Percentiles rank a stretch among this genome's conserved stretches.
Conservation (phyloP, 148 eudicot species). For the Agrostemma githago region DNA sequence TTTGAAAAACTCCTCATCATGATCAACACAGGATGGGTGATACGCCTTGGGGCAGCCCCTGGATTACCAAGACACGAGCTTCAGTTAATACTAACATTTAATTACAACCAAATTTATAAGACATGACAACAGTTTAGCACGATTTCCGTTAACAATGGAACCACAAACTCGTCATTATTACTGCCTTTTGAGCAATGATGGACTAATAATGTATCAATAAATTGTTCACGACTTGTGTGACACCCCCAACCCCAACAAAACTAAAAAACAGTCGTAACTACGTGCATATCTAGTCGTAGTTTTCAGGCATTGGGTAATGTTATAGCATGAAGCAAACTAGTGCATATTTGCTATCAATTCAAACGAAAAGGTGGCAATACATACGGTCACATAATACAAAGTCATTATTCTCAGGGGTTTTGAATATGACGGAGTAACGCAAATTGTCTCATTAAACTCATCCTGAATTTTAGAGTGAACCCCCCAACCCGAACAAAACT, state of each 20-base stretch:
- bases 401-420: conserved; percentile 14
- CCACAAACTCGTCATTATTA: not conserved
- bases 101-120: not conserved
- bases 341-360: not conserved
- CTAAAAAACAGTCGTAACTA: not conserved
- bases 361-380: conserved; percentile 28
- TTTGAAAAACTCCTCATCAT: conserved; percentile 74
- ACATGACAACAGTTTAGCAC: not conserved
- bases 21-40: conserved; percentile 88
- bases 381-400: conserved; percentile 89
- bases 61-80: conserved; percentile 22
- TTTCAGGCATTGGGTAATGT: not conserved
- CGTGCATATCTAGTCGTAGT: not conserved
- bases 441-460: too few species aligned
- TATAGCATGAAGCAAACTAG: not conserved
- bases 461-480: too few species aligned
- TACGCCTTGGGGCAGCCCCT: conserved; percentile 95
- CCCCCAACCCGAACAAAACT: too few species aligned
- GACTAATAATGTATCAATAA: too few species aligned
- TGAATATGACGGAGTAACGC: too few species aligned
- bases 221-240: too few species aligned
- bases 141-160: not conserved
- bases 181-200: too few species aligned
- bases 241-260: too few species aligned
- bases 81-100: not conserved